Base-by-base conservation (phyloP, 306 rosid species). In the Pterocarpus macrocarpus region DNA sequence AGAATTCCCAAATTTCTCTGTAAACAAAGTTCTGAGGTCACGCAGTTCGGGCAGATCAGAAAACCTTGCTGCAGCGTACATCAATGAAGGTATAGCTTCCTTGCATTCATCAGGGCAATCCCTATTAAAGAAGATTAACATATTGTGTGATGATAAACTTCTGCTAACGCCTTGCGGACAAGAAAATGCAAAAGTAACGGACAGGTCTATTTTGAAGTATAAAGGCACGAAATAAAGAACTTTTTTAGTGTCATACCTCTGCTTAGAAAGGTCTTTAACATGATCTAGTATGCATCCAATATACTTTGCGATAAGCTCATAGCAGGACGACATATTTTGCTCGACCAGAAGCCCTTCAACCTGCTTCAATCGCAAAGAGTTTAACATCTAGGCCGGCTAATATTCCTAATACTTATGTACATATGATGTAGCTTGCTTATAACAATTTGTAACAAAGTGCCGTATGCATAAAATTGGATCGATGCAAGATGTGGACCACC, bases 11-110 rank as follows among this genome's bases (percentile, higher is more conserved):
- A 74, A 95, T 84, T 82, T 93, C 34, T 68, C 82, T 2, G 79
- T 72, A 35, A 95, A 92, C 44, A 86, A 68, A 4, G 73, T 85
- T 86, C 99, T 84, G 80, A 95, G 90, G 0, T 89, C 88, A 0
- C 99, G 94, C 17, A 95, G 78, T 81, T 95, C 99, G 0, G 98
- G 99, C 72, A 93, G 86, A 82, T 93, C 99, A 28, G 97, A 78
- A 73, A 93, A 90, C 61, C 98, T 86, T 49, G 98, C 98, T 36
- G 99, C 98, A 14, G 97, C 98, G 33, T 87, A 89, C 4, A 89
- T 90, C 88, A 95, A 66, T 15, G 99, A 88, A 0, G 87, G 66
- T 8, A 92, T 88, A 39, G 94, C 94, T 80, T 93, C 97, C 75
- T 83, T 92, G 81, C 98, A 93, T 76, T 93, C 94, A 9, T 85